phyloP scores from a whole-genome alignment of 139 green algal species.

The Pleodorina starrii region DNA sequence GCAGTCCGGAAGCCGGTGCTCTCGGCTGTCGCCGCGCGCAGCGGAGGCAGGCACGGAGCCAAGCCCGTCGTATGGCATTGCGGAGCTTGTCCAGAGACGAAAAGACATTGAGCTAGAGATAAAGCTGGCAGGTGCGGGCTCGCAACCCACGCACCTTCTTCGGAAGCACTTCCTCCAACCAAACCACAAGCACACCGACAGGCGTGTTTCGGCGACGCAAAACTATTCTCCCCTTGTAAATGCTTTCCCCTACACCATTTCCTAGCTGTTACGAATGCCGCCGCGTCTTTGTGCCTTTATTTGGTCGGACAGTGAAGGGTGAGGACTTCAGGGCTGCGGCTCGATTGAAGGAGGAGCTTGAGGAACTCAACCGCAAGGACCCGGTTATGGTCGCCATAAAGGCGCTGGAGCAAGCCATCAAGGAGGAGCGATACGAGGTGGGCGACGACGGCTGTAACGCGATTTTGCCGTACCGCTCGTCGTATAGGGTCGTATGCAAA shows the following conservation, averaged over 20 bases:
- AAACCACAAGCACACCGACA: too few relatives aligned
- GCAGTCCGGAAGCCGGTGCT: not conserved
- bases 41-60: not conserved
- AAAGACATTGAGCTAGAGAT: constrained; percentile 45
- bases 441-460: too few relatives aligned
- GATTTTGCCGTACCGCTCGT: too few relatives aligned
- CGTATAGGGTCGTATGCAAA: too few relatives aligned
- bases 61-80: not conserved
- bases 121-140: constrained; percentile 29
- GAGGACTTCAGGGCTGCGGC: constrained; percentile 35
- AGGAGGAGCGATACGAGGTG: constrained; percentile 73
- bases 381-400: constrained; percentile 51
- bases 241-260: too few relatives aligned
- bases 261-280: not conserved
- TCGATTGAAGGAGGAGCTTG: constrained; percentile 48
- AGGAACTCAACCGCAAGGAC: constrained; percentile 56
- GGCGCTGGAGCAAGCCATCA: constrained; percentile 64
- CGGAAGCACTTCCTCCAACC: too few relatives aligned
- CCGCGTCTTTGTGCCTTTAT: not conserved
- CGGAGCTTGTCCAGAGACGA: not conserved
- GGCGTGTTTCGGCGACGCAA: too few relatives aligned
- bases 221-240: too few relatives aligned
- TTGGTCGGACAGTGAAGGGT: constrained; percentile 19
- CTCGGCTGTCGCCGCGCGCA: not conserved
- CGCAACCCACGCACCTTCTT: too few relatives aligned